Evolutionary conservation across 2,329 filamentous ascomycete genomes (phyloP), one percentile per base, ranked within the genome.

Genomic region (Arthrobotrys musiformis): DNA sequence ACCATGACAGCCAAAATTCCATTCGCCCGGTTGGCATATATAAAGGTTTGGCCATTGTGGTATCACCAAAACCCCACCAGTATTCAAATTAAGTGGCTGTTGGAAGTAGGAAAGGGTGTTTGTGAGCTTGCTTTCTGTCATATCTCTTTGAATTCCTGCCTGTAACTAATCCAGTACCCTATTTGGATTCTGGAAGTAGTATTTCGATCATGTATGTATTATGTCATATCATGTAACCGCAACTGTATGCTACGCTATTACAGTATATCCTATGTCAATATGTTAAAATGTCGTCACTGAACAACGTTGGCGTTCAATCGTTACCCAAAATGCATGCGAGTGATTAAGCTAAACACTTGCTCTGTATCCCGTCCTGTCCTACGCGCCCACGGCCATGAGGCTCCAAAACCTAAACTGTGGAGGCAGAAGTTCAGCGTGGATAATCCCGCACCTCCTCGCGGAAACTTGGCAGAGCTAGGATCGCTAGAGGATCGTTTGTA

Each of bases 1-100:
- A 77, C 73, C 73, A 77, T 77, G 46, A 77, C 73, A 77, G 73
- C 73, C 73, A 63, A 70, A 54, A 33, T 4, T 2, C 11, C 22
- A 3, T 24, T 13, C 9, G 19, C 13, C 4, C 4, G 5, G 13
- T 24, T 24, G 8, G 13, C 15, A 8, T 44, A 48, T 48, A 48
- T 48, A 17, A 42, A 5, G 40, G 15, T 42, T 42, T 42, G 8
- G 33, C 2, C 33, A 9, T 37, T 9, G 30, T 11, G 11, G 2
- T 9, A 37, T 37, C 13, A 4, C 13, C 33, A 33, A 4, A 33
- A 9, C 9, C 30, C 9, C 30, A 9, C 30, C 9, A 5, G 4
- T 33, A 9, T 9, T 33, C 30, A 33, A 33, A 33, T 33, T n/a
- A n/a, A n/a, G n/a, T n/a, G n/a, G n/a, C n/a, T n/a, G n/a, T n/a